phyloP scores from a whole-genome alignment of 148 eudicot genomes.

The Beta vulgaris region DNA sequence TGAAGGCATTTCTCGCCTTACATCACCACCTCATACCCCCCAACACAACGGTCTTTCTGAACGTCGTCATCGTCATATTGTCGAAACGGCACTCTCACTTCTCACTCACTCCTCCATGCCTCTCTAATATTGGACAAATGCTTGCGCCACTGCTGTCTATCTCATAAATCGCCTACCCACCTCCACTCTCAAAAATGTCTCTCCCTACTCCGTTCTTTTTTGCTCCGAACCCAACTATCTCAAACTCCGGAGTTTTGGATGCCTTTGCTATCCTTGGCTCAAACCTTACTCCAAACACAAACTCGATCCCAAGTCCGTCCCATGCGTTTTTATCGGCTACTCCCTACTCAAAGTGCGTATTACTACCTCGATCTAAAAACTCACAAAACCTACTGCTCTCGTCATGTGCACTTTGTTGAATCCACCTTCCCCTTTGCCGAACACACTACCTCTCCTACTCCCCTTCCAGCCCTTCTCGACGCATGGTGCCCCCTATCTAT shows the following conservation, averaged over 20 bases:
- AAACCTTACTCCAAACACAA: background rate
- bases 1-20: background rate
- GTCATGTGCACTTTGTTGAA: conserved; percentile 8
- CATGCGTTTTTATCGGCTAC: background rate
- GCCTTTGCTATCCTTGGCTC: conserved; percentile 6
- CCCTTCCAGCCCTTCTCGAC: too few relatives aligned
- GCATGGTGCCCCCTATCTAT: too few relatives aligned
- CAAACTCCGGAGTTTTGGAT: background rate
- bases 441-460: too few relatives aligned
- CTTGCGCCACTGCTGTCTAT: background rate
- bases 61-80: background rate
- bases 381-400: background rate
- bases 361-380: background rate
- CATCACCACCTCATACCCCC: background rate
- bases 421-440: too few relatives aligned
- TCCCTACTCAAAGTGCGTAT: background rate
- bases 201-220: too few relatives aligned
- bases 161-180: background rate
- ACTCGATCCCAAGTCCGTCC: background rate
- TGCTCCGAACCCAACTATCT: too few relatives aligned
- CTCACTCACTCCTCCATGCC: background rate
- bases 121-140: background rate
- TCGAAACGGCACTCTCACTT: background rate
- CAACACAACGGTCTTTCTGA: background rate
- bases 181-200: background rate